Percentiles rank a stretch among this genome's conserved stretches.
Conservation (phyloP, 2,329 filamentous ascomycete genomes). For the Nothopassalora personata region DNA sequence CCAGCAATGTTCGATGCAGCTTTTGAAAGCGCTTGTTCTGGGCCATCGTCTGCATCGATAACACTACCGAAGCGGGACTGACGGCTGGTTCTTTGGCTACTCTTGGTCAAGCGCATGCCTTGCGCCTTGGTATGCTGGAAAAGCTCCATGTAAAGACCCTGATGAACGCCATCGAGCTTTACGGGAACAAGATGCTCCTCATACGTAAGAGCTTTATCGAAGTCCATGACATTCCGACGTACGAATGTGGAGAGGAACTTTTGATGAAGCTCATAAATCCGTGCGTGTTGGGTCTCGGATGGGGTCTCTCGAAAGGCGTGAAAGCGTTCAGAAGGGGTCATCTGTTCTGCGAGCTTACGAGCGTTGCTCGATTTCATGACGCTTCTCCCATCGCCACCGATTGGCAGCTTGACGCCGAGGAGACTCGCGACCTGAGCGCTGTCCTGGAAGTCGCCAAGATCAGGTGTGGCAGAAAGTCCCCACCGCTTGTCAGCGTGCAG, state of each 20-base stretch:
- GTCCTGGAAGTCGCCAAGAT: slow-evolving; percentile 53
- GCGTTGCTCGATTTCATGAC: slow-evolving; percentile 42
- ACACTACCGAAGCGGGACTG: slow-evolving; percentile 43
- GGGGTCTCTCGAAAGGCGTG: slow-evolving; percentile 46
- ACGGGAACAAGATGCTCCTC: slow-evolving; percentile 43
- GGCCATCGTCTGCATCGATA: slow-evolving; percentile 36
- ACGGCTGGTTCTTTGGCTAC: slow-evolving; percentile 31
- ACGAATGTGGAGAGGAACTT: slow-evolving; percentile 51
- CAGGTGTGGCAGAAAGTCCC: slow-evolving; percentile 60
- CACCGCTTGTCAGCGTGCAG: slow-evolving; percentile 52
- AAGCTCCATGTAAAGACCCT: slow-evolving; percentile 51
- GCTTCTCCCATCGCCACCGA: slow-evolving; percentile 47
- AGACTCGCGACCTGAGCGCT: slow-evolving; percentile 55
- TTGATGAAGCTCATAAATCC: slow-evolving; percentile 50
- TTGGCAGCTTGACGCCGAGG: slow-evolving; percentile 47
- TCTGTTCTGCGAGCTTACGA: slow-evolving; percentile 38
- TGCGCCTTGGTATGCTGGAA: slow-evolving; percentile 49
- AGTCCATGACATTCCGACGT: slow-evolving; percentile 38
- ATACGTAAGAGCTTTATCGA: slow-evolving; percentile 39
- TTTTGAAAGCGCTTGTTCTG: slow-evolving; percentile 52
- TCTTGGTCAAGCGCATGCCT: slow-evolving; percentile 44
- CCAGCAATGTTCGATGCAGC: slow-evolving; percentile 32
- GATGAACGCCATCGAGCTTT: slow-evolving; percentile 44
- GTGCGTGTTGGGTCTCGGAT: slow-evolving; percentile 49
- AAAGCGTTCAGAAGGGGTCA: slow-evolving; percentile 52